Base-by-base conservation (phyloP, 116 monocot species). In the Dioscorea cayenensis region DNA sequence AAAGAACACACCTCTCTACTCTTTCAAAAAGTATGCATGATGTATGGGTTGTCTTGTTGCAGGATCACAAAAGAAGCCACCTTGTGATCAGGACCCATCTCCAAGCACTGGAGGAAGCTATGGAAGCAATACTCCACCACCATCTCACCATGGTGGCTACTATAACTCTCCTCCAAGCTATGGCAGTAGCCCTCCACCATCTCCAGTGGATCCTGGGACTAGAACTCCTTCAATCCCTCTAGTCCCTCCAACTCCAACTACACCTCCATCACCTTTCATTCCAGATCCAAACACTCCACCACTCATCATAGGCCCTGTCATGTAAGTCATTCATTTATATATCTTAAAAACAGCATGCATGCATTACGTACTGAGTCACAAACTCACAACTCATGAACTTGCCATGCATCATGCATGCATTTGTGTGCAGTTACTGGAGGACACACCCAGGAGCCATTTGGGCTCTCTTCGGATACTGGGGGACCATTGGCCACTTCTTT, bases 401-500 rank as follows among this genome's bases (percentile, higher is more conserved):
- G 7, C 11, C 43, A 38, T 63, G 16, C 14, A 50, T 14, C 43
- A 38, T 63, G 16, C 14, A 50, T 14, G 8, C 19, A 23, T 32
- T 32, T 32, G 32, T 32, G 32, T 32, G 17, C 43, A 92, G 85
- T 60, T 92, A 84, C 77, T 91, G 92, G 88, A 69, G 73, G 27
- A 84, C 58, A 3, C 92, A 92, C 72, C 88, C 92, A 3, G 65
- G 51, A 5, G 66, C 71, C 17, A 81, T 92, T 25, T 81, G 77
- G 70, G 79, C 74, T 11, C 23, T 85, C 14, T 66, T 87, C 10
- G 85, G 91, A 13, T 81, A 81, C 81, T 79, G 73, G 81, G 66
- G 64, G 64, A 70, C 73, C 2, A 35, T 88, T 10, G 72, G 88
- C 43, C 65, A 81, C 4, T 38, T 80, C 63, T 77, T 92, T 14